Conservation (phyloP, 192 early-diverging fungal genomes). For the Umbelopsis sp. region DNA sequence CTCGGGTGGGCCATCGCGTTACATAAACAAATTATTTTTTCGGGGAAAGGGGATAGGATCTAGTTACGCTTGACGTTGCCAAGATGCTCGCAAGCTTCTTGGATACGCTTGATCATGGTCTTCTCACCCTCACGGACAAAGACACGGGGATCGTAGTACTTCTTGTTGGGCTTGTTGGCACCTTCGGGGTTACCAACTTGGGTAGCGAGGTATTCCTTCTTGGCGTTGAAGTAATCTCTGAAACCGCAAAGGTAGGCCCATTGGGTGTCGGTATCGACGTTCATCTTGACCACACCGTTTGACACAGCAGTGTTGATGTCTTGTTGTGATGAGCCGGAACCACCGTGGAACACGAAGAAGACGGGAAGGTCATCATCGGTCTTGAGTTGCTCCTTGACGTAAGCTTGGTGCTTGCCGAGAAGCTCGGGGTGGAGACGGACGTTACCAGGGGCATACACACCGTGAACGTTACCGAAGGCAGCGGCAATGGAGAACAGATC, state of each 20-base stretch:
- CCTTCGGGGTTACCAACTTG: conserved; percentile 98
- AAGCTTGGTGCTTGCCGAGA: conserved; percentile 87
- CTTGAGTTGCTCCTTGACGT: conserved; percentile 72
- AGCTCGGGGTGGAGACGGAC: conserved; percentile 93
- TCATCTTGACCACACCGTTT: conserved; percentile 95
- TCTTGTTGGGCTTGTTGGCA: conserved; percentile 97
- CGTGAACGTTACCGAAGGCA: conserved; percentile 49
- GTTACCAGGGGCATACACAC: conserved; percentile 96
- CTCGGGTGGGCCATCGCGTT: not conserved
- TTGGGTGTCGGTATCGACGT: conserved; percentile 99
- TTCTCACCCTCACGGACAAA: conserved; percentile 91
- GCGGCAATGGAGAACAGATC: conserved; percentile 93
- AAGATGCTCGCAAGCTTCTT: conserved; percentile 79
- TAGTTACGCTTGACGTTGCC: conserved; percentile 59
- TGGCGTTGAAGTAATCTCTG: conserved; percentile 82
- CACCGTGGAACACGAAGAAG: conserved; percentile 98
- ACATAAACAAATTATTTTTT: conserved; percentile 5
- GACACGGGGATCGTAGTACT: conserved; percentile 96
- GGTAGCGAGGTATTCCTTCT: conserved; percentile 87
- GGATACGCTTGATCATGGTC: conserved; percentile 81
- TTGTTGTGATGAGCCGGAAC: conserved; percentile 67
- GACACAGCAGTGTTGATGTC: conserved; percentile 39
- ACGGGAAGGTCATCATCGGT: conserved; percentile 74
- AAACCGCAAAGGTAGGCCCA: conserved; percentile 94
- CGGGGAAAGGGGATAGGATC: conserved; percentile 13